A percentile compares a stretch with the other conserved stretches of the same genome.
phyloP scores from a whole-genome alignment of 2,329 filamentous ascomycete species.

The Cladosporium sp. region DNA sequence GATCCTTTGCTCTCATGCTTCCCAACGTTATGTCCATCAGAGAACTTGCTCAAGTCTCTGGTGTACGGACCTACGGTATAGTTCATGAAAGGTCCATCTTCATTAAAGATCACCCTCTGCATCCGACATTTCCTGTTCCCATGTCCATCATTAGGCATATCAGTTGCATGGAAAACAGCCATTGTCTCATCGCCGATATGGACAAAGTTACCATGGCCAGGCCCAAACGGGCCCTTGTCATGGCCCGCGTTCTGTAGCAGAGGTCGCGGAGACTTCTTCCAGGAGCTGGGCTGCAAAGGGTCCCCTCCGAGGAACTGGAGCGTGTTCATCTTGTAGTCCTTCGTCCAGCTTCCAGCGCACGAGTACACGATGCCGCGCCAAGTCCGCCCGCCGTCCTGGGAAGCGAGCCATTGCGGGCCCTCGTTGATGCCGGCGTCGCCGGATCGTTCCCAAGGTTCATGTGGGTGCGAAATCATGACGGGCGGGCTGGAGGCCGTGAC shows the following conservation, averaged over 20 bases:
- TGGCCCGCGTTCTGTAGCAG: conserved; percentile 35
- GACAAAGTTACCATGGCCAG: conserved; percentile 42
- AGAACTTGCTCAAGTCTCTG: background rate
- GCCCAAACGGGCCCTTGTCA: conserved; percentile 35
- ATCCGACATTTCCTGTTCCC: conserved; percentile 39
- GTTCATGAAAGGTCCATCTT: conserved; percentile 38
- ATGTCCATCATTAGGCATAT: conserved; percentile 39
- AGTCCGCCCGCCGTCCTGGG: background rate
- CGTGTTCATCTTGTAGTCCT: conserved; percentile 44
- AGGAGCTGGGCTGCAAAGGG: conserved; percentile 32
- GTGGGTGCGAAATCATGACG: conserved; percentile 34
- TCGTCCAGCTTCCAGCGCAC: conserved; percentile 42
- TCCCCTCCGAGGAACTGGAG: conserved; percentile 37
- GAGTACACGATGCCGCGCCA: conserved; percentile 44
- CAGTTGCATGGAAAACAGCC: conserved; percentile 42
- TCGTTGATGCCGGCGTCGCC: conserved; percentile 41
- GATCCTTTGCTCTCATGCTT: background rate
- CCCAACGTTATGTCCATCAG: background rate
- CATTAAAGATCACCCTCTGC: conserved; percentile 35
- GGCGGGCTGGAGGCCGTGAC: conserved; percentile 29
- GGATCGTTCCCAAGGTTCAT: conserved; percentile 35
- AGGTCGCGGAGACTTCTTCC: conserved; percentile 36
- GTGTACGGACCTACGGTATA: conserved; percentile 33
- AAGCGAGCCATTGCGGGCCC: conserved; percentile 26
- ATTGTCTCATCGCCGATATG: conserved; percentile 36